Evolutionary conservation across 2,329 filamentous ascomycete species (phyloP), one percentile per base, ranked within the genome.

Genomic region (Pestalotiopsis sp.): DNA sequence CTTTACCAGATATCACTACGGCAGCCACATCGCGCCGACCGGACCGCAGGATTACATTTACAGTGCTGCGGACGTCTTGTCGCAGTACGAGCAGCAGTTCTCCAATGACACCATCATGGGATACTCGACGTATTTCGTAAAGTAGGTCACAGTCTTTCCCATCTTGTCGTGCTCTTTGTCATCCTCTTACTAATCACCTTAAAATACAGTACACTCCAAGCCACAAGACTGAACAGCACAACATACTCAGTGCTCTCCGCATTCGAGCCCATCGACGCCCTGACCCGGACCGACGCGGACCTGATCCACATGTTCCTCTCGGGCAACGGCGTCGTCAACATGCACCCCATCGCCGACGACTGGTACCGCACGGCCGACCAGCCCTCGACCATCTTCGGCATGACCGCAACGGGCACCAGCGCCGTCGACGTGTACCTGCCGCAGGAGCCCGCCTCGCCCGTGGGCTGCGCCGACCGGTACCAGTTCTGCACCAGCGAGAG

Each of bases 361-460:
- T 75, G 72, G 73, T 75, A 75, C n/a, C 62, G 56, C 12, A 70
- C 67, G 3, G 72, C 60, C 23, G 23, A n/a, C 14, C 4, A 6
- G 7, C 27, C 27, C 2, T 14, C 6, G n/a, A 59, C 57, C 20
- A 6, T 27, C 9, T 27, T n/a, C 12, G 17, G 20, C 20, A 13
- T 5, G 5, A 20, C 4, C 2, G 56, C 25, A 3, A 4, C 56
- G 4, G 57, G 12, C 4, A 23, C 23, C 14, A 23, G 23, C 6
- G 57, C 6, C 9, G 23, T 59, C 3, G 12, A 52, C 6, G 45
- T 23, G 6, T 59, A 27, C 11, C 23, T 59, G 1, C 20, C 57
- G 7, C 6, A 3, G 6, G 57, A 59, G 17, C 23, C 57, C 4
- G 57, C 57, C 11, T 59, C 57, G 12, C 57, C 57, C 27, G 4